Evolutionary conservation across 2,329 filamentous ascomycete species (phyloP), one percentile per base, ranked within the genome.

Genomic region (Monascus ruber): DNA sequence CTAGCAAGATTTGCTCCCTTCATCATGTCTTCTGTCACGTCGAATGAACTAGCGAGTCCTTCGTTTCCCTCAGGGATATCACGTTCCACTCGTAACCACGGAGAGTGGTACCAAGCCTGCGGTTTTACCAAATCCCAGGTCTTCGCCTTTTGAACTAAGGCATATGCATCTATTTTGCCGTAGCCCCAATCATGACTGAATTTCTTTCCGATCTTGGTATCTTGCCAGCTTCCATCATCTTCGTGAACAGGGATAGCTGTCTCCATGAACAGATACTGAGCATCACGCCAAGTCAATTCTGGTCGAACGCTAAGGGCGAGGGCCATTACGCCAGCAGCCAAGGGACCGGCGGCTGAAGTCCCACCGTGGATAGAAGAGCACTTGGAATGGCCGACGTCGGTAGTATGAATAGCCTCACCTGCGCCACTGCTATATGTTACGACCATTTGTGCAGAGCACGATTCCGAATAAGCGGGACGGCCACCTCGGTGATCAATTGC

Each of bases 381-480:
- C 41, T 73, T 69, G 59, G 93, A 83, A 28, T 73, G 65, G 37
- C 91, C 91, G 25, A 98, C 87, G 53, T 98, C 91, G 1, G 91
- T 98, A 1, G 91, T 98, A 64, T 95, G 88, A 53, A 98, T 98
- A 8, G 84, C 77, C 63, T 94, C 87, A 35, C 79, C 79, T 47
- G 79, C 79, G 41, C 91, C 91, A 62, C 87, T 95, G 57, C 88
- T 95, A 63, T 96, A 98, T 0, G 91, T 94, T 6, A 98, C 91
- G 2, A 95, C 88, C 35, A 98, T 71, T 59, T 94, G 85, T 24
- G 91, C 91, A 3, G 89, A 95, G 67, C 91, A 98, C 46, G 85
- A 82, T 63, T 98, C 91, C 0, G 89, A 95, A 63, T 98, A 98
- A 60, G 89, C 91, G 0, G 91, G 88, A 56, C 96, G 89, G n/a